These are phyloP conservation scores for Beauveria pseudobassiana DNA, from an alignment of 2,329 filamentous ascomycete species.

Conservation along the genomic window DNA sequence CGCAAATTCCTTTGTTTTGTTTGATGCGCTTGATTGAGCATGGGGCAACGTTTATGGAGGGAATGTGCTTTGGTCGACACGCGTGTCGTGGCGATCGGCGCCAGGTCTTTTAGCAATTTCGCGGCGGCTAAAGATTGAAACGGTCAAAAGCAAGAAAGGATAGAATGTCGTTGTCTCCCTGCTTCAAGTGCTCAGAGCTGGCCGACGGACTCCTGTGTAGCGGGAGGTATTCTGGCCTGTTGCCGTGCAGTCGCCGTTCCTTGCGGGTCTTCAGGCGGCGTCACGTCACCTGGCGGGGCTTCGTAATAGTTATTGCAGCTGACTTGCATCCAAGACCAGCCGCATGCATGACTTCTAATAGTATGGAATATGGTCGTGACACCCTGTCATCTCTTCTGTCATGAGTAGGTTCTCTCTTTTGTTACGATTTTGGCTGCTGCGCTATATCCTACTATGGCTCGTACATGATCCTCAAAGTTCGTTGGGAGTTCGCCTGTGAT, in stretches of 20 bases:
- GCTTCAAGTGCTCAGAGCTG: background rate
- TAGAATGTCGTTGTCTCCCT: background rate
- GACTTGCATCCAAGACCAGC: constrained; percentile 5
- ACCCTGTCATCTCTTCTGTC: too few species aligned
- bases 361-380: background rate
- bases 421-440: too few species aligned
- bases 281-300: constrained; percentile 9
- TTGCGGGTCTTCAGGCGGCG: constrained; percentile 7
- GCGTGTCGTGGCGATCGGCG: background rate
- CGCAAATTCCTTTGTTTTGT: constrained; percentile 3
- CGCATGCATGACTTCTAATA: background rate
- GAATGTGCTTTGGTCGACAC: background rate
- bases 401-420: too few species aligned
- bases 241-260: background rate
- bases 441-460: too few species aligned
- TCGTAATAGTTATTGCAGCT: background rate
- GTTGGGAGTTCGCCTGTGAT: too few species aligned
- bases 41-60: constrained; percentile 1
- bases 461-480: too few species aligned
- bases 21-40: background rate
- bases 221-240: background rate
- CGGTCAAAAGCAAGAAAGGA: background rate
- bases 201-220: background rate
- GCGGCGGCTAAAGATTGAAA: background rate
- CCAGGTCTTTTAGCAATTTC: background rate